These are phyloP conservation scores for Termitomyces sp. DNA, from an alignment of 768 basidiomycete species.

Conservation along the genomic window DNA sequence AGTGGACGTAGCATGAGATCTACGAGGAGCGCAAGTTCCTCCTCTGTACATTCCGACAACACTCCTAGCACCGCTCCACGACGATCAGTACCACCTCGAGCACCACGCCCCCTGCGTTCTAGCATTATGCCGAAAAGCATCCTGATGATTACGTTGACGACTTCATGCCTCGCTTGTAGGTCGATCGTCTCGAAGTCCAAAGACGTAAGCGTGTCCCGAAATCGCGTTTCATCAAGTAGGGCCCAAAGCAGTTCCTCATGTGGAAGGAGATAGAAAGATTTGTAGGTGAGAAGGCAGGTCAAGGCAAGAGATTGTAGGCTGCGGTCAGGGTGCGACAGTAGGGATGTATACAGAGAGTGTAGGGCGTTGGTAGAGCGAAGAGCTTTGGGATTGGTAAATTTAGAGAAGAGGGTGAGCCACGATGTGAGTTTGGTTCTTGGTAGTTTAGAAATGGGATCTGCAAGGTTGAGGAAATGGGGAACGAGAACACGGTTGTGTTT, in stretches of 20 bases:
- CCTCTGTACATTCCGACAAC: slow-evolving; percentile 61
- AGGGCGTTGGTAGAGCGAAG: slow-evolving; percentile 64
- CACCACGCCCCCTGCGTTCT: slow-evolving; percentile 62
- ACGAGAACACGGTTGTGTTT: slow-evolving; percentile 85
- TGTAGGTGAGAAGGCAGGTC: slow-evolving; percentile 79
- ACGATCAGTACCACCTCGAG: slow-evolving; percentile 51
- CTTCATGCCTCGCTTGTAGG: slow-evolving; percentile 49
- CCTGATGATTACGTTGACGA: slow-evolving; percentile 67
- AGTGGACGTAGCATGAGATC: slow-evolving; percentile 86
- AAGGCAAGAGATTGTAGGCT: slow-evolving; percentile 71
- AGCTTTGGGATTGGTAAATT: slow-evolving; percentile 92
- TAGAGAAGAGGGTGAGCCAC: slow-evolving; percentile 85
- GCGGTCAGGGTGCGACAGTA: slow-evolving; percentile 83
- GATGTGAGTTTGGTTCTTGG: slow-evolving; percentile 57
- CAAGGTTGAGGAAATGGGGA: slow-evolving; percentile 68
- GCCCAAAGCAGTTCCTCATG: slow-evolving; percentile 62
- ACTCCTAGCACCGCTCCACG: slow-evolving; percentile 71
- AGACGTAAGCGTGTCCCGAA: slow-evolving; percentile 81
- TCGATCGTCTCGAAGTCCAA: slow-evolving; percentile 58
- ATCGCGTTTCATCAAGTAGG: slow-evolving; percentile 79
- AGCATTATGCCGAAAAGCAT: slow-evolving; percentile 87
- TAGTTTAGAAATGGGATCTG: slow-evolving; percentile 36
- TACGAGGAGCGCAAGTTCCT: slow-evolving; percentile 72
- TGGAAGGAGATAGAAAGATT: slow-evolving; percentile 46
- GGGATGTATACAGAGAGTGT: slow-evolving; percentile 57